Conservation (phyloP, 148 eudicot species). For the Camellia lanceoleosa region DNA sequence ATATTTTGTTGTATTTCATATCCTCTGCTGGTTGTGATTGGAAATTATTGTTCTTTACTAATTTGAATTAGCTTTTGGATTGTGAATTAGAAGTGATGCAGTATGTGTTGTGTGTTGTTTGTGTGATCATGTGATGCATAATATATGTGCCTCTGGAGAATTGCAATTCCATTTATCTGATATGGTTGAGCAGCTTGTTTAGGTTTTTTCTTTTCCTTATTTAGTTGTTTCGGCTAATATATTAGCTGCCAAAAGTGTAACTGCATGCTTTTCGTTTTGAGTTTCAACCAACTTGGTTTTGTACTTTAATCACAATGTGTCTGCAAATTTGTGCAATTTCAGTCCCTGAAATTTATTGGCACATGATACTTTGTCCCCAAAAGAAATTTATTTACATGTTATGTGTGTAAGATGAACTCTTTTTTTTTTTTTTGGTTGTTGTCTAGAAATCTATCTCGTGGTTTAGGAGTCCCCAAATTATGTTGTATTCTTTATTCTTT, state of each 20-base stretch:
- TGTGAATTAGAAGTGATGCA: neutral
- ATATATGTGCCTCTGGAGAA: neutral
- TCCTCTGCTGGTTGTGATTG: neutral
- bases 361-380: neutral
- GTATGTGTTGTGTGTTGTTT: neutral
- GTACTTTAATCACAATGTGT: neutral
- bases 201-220: neutral
- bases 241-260: too few relatives aligned
- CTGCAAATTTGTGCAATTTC: neutral
- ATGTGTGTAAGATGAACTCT: too few relatives aligned
- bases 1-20: constrained; percentile 20
- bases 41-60: neutral
- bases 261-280: neutral
- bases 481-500: neutral
- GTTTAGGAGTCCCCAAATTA: neutral
- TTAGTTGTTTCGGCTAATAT: neutral
- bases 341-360: neutral
- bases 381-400: neutral
- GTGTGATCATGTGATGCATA: neutral
- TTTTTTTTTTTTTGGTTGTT: too few relatives aligned
- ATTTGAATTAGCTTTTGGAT: neutral
- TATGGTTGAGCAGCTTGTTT: neutral
- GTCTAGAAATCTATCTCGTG: neutral
- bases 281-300: neutral
- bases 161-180: neutral